A percentile compares a stretch with the other conserved stretches of the same genome.
Conservation (phyloP, 2,329 filamentous ascomycete genomes). For the Mycogone perniciosa region DNA sequence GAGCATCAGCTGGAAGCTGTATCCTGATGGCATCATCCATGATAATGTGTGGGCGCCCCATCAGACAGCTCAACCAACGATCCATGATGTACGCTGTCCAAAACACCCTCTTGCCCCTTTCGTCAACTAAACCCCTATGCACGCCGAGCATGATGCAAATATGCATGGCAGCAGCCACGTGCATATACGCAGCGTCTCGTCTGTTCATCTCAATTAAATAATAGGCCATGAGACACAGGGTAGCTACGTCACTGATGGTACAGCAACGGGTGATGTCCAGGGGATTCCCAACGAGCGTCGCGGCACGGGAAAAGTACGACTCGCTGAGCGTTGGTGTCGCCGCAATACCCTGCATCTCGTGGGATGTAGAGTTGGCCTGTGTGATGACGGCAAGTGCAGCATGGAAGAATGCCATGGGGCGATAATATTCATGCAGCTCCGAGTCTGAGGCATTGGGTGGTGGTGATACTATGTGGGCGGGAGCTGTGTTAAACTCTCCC, state of each 20-base stretch:
- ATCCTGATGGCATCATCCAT: conserved; percentile 42
- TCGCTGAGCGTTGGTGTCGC: conserved; percentile 31
- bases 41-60: conserved; percentile 42
- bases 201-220: conserved; percentile 45
- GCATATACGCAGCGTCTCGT: conserved; percentile 42
- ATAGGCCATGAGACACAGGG: conserved; percentile 41
- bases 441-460: conserved; percentile 16
- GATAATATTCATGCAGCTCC: conserved; percentile 21
- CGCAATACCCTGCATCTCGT: conserved; percentile 9
- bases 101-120: conserved; percentile 40
- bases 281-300: conserved; percentile 39
- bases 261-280: conserved; percentile 35
- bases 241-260: conserved; percentile 38
- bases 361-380: conserved; percentile 21
- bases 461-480: conserved; percentile 19
- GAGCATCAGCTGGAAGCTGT: conserved; percentile 32
- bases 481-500: conserved; percentile 32
- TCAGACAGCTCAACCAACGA: conserved; percentile 42
- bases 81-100: conserved; percentile 49
- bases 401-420: conserved; percentile 40
- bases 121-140: conserved; percentile 38
- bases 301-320: conserved; percentile 38
- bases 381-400: conserved; percentile 38
- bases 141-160: conserved; percentile 44
- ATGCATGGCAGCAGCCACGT: conserved; percentile 41